Evolutionary conservation across 2,329 filamentous ascomycete species (phyloP).

Genomic region (Aureobasidium sp.): DNA sequence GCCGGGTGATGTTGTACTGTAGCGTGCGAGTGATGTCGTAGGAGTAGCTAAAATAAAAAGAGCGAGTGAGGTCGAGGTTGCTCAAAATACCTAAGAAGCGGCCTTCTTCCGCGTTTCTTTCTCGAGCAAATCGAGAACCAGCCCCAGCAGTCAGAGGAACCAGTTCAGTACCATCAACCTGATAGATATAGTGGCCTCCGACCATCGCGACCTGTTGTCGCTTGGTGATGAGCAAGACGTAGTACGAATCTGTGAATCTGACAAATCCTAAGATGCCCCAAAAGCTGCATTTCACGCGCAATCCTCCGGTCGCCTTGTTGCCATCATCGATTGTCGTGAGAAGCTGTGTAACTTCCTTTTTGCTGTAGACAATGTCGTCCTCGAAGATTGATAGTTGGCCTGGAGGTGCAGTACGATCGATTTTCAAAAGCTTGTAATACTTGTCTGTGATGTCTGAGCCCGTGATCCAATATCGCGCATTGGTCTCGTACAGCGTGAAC

Average conservation of each 20-base stretch:
- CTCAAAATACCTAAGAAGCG: conserved; percentile 83
- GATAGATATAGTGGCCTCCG: conserved; percentile 91
- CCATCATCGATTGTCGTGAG: conserved; percentile 91
- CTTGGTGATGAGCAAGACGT: conserved; percentile 96
- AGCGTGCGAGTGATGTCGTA: conserved; percentile 91
- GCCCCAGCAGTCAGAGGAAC: conserved; percentile 72
- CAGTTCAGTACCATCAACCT: conserved; percentile 87
- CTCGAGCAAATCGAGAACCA: conserved; percentile 62
- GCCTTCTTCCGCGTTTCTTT: conserved; percentile 80
- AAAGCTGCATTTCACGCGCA: conserved; percentile 81
- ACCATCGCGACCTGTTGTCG: conserved; percentile 93
- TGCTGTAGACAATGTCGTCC: conserved; percentile 90
- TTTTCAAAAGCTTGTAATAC: conserved; percentile 85
- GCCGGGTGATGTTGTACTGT: conserved; percentile 82
- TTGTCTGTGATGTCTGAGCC: conserved; percentile 85
- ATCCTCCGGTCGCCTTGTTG: conserved; percentile 80
- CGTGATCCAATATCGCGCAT: conserved; percentile 86
- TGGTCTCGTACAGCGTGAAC: conserved; percentile 95
- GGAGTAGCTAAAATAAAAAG: conserved; percentile 97
- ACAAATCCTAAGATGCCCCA: conserved; percentile 97
- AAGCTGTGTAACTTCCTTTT: conserved; percentile 87
- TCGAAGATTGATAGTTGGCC: conserved; percentile 79
- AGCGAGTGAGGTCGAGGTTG: conserved; percentile 81
- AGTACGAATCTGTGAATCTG: conserved; percentile 89
- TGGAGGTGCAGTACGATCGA: conserved; percentile 77